Evolutionary conservation across 192 early-diverging fungal genomes (phyloP).

Genomic region (Irineochytrium annulatum): DNA sequence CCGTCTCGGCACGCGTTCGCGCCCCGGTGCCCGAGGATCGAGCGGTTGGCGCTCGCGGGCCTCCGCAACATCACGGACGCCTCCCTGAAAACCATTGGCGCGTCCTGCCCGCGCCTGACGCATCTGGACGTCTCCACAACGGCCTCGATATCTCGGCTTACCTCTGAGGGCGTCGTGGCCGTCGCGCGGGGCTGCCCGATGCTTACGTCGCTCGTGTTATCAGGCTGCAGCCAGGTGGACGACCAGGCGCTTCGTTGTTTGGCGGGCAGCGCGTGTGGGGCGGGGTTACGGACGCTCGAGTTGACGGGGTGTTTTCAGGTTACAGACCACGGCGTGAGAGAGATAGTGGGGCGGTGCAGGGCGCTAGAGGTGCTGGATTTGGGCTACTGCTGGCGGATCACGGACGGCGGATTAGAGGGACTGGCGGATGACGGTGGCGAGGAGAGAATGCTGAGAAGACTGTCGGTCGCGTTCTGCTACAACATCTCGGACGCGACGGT

Average conservation of each 20-base stretch:
- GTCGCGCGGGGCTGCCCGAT: neutral
- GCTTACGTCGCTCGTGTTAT: conserved; percentile 2
- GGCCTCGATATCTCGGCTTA: neutral
- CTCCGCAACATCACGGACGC: conserved; percentile 5
- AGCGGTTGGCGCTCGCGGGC: neutral
- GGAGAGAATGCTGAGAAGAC: no score
- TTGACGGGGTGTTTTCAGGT: conserved; percentile 23
- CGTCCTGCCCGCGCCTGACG: neutral
- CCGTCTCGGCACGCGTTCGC: no score
- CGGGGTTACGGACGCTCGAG: neutral
- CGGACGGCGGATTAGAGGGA: conserved; percentile 8
- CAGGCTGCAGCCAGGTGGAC: conserved; percentile 14
- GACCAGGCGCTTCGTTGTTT: conserved; percentile 7
- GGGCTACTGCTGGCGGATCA: conserved; percentile 22
- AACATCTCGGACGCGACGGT: no score
- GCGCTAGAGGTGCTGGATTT: conserved; percentile 14
- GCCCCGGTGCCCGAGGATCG: conserved; percentile 12
- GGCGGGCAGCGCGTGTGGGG: neutral
- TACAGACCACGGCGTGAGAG: conserved; percentile 8
- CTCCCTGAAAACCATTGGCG: neutral
- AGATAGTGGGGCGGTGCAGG: conserved; percentile 8
- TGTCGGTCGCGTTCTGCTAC: no score
- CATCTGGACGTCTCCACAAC: conserved; percentile 13
- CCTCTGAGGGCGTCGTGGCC: neutral
- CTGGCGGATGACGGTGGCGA: neutral